Conservation (phyloP, 257 asterid species). For the Rehmannia glutinosa region DNA sequence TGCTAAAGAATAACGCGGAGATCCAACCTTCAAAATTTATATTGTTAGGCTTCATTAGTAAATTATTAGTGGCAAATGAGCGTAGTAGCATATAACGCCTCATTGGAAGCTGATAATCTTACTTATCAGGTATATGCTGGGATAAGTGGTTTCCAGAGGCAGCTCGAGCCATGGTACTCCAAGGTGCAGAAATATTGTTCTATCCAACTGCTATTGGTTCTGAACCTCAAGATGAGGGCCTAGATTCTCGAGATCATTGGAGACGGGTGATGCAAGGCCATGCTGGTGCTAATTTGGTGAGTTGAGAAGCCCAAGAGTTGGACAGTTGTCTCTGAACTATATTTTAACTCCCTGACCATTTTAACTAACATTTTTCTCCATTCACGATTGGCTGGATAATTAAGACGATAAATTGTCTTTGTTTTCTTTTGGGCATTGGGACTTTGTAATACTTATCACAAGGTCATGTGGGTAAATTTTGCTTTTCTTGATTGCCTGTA, state of each 20-base stretch:
- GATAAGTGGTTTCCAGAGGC: slow-evolving; percentile 99
- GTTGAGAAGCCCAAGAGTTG: slow-evolving; percentile 13
- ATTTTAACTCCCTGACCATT: too few relatives aligned
- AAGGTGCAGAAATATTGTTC: slow-evolving; percentile 91
- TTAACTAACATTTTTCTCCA: too few relatives aligned
- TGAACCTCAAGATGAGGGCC: slow-evolving; percentile 90
- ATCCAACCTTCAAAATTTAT: too few relatives aligned
- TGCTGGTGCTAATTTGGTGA: slow-evolving; percentile 93
- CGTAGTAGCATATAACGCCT: neutral
- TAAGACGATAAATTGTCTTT: neutral
- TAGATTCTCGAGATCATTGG: slow-evolving; percentile 98
- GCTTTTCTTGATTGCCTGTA: neutral
- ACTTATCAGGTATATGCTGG: slow-evolving; percentile 86
- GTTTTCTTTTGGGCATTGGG: neutral
- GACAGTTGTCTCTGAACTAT: neutral
- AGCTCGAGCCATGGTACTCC: slow-evolving; percentile 96
- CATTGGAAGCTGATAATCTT: slow-evolving; percentile 9
- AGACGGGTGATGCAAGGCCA: slow-evolving; percentile 98
- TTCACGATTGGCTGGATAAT: neutral
- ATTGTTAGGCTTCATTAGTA: too few relatives aligned
- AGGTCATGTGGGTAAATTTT: neutral
- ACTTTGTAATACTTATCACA: neutral
- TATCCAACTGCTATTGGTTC: slow-evolving; percentile 99
- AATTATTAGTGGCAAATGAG: too few relatives aligned
- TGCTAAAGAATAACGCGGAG: too few relatives aligned